Evolutionary conservation across 306 rosid genomes (phyloP).

Genomic region (Acmispon strigosus): DNA sequence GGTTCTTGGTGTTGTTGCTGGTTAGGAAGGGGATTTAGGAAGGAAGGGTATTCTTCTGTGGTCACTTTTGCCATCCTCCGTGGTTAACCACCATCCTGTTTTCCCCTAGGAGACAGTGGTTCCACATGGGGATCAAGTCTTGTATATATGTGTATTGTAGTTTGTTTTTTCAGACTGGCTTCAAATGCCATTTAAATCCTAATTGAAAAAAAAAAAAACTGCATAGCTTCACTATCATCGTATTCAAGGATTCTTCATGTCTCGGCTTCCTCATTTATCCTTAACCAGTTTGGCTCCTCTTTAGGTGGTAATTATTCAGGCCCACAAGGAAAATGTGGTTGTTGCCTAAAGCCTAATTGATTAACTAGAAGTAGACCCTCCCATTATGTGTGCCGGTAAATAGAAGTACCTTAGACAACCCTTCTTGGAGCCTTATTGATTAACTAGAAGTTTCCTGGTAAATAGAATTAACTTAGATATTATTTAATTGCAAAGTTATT

Average conservation of each 20-base stretch:
- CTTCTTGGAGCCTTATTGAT: too few relatives aligned
- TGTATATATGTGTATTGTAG: constrained; percentile 43
- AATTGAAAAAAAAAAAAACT: background rate
- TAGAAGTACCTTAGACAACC: too few relatives aligned
- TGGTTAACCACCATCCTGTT: background rate
- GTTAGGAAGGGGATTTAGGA: constrained; percentile 10
- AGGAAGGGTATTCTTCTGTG: constrained; percentile 6
- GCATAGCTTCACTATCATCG: background rate
- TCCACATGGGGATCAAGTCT: constrained; percentile 38
- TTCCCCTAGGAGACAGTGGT: constrained; percentile 16
- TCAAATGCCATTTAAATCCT: background rate
- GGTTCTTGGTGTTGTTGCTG: constrained; percentile 16
- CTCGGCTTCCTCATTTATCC: background rate
- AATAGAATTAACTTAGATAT: too few relatives aligned
- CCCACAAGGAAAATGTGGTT: background rate
- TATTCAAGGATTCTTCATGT: background rate
- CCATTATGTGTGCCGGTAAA: too few relatives aligned
- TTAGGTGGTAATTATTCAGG: constrained; percentile 1
- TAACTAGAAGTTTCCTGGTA: too few relatives aligned
- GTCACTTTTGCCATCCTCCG: constrained; percentile 3
- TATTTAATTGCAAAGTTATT: too few relatives aligned
- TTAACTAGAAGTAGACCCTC: too few relatives aligned
- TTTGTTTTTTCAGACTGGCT: constrained; percentile 18
- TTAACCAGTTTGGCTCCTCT: background rate
- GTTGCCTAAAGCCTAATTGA: too few relatives aligned